These are phyloP conservation scores for Cyclotella kingstonii DNA, from an alignment of 108 stramenopile genomes.

Conservation along the genomic window DNA sequence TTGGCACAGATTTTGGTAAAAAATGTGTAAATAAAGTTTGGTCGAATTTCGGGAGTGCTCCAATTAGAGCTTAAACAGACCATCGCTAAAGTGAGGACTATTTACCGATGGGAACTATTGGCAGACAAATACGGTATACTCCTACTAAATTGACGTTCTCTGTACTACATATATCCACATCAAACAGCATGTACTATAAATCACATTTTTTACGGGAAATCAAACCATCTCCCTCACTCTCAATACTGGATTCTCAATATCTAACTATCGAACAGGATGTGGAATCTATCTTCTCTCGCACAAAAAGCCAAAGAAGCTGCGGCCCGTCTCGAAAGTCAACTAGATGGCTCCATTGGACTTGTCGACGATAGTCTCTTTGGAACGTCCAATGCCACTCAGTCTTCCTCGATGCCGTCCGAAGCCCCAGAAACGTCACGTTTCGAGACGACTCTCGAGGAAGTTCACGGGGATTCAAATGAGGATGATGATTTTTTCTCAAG, in stretches of 20 bases:
- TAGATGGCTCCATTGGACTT: constrained; percentile 40
- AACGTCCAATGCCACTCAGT: neutral
- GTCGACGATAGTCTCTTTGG: constrained; percentile 11
- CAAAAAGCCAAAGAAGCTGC: constrained; percentile 49
- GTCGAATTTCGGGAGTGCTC: too few relatives aligned
- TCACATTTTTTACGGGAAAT: too few relatives aligned
- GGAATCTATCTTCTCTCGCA: constrained; percentile 34
- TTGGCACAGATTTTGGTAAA: too few relatives aligned
- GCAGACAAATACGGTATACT: too few relatives aligned
- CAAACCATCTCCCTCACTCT: neutral
- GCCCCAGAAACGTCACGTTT: neutral
- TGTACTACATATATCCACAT: too few relatives aligned
- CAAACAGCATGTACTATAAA: too few relatives aligned
- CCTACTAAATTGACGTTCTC: too few relatives aligned
- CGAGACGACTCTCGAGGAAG: neutral
- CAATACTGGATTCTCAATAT: neutral
- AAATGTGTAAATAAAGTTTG: too few relatives aligned
- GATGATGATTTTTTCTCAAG: constrained; percentile 41
- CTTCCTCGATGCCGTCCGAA: neutral
- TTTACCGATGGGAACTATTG: too few relatives aligned
- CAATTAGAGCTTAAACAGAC: too few relatives aligned
- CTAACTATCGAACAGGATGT: constrained; percentile 17
- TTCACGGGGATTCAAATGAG: constrained; percentile 22
- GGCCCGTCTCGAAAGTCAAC: constrained; percentile 35
- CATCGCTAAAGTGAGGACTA: too few relatives aligned